Percentiles rank a stretch among this genome's conserved stretches.
phyloP scores from a whole-genome alignment of 1,284 basidiomycete genomes.

The Filobasidium uniguttulatum region DNA sequence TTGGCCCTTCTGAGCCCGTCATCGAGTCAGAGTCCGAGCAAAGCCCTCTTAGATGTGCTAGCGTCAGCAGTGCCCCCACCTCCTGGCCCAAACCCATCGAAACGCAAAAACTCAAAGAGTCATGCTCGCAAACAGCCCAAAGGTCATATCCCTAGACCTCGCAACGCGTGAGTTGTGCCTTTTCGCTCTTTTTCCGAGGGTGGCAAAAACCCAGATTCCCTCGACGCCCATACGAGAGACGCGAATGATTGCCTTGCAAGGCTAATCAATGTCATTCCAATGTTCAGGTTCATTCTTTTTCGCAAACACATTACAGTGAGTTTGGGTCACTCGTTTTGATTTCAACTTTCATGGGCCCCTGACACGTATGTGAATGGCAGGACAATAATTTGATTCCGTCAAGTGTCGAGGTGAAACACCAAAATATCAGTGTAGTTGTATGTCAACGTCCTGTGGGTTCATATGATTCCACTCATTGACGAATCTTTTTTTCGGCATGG shows the following conservation, averaged over 20 bases:
- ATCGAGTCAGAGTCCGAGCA: too few relatives aligned
- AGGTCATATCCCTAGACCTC: slow-evolving; percentile 14
- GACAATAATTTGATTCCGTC: slow-evolving; percentile 32
- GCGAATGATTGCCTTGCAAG: not conserved
- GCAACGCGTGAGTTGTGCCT: slow-evolving; percentile 15
- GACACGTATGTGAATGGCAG: not conserved
- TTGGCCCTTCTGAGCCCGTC: too few relatives aligned
- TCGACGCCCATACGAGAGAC: not conserved
- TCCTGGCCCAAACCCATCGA: too few relatives aligned
- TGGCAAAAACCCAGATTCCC: not conserved
- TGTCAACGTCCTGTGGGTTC: slow-evolving; percentile 8
- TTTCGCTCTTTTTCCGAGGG: not conserved
- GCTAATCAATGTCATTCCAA: too few relatives aligned
- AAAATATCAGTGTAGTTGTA: slow-evolving; percentile 34
- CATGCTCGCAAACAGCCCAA: slow-evolving; percentile 15
- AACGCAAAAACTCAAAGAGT: slow-evolving; percentile 9
- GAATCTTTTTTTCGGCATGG: not conserved
- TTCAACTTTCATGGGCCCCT: not conserved
- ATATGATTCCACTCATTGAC: not conserved
- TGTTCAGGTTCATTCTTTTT: slow-evolving; percentile 29
- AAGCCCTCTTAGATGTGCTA: too few relatives aligned
- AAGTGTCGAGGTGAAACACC: slow-evolving; percentile 32
- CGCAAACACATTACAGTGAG: slow-evolving; percentile 31
- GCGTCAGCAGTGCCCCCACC: too few relatives aligned
- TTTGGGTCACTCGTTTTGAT: not conserved